Percentiles rank a stretch among this genome's conserved stretches.
phyloP scores from a whole-genome alignment of 768 basidiomycete genomes.

The Lepiota subincarnata region DNA sequence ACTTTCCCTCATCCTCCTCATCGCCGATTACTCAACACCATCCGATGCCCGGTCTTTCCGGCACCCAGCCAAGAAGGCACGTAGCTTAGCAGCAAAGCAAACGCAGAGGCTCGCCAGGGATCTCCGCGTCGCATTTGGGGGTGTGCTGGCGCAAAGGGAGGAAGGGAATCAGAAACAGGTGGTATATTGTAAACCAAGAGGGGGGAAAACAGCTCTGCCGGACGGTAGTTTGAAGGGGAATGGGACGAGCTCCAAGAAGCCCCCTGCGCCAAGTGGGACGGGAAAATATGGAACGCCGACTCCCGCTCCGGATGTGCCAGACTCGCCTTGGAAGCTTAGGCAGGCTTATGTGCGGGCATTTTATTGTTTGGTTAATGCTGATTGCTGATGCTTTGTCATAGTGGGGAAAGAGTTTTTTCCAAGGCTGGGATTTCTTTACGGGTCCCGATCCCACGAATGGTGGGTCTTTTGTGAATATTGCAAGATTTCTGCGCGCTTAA shows the following conservation, averaged over 20 bases:
- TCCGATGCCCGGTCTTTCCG: constrained; percentile 24
- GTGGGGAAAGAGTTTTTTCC: constrained; percentile 73
- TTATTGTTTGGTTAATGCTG: not conserved
- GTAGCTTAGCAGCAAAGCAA: constrained; percentile 50
- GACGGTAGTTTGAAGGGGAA: not conserved
- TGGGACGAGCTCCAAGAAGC: constrained; percentile 11
- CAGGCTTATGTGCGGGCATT: constrained; percentile 50
- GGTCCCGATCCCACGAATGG: constrained; percentile 74
- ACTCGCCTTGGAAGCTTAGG: constrained; percentile 56
- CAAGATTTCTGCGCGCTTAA: not conserved
- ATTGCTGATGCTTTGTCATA: constrained; percentile 19
- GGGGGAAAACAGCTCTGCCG: constrained; percentile 11
- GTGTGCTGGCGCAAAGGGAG: constrained; percentile 44
- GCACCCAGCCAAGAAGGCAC: constrained; percentile 43
- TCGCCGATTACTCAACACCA: constrained; percentile 2
- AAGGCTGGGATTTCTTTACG: constrained; percentile 75
- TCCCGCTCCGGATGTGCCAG: constrained; percentile 20
- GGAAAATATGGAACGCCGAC: constrained; percentile 18
- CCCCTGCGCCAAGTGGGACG: constrained; percentile 18
- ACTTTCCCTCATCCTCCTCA: constrained; percentile 32
- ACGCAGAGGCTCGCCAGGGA: constrained; percentile 65
- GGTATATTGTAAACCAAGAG: constrained; percentile 42
- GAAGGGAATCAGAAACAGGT: constrained; percentile 24
- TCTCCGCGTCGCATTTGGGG: constrained; percentile 60
- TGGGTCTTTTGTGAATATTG: constrained; percentile 18